Percentiles rank a stretch among this genome's conserved stretches.
Conservation (phyloP, 169 alveolate species). For the Plasmodium relictum region DNA sequence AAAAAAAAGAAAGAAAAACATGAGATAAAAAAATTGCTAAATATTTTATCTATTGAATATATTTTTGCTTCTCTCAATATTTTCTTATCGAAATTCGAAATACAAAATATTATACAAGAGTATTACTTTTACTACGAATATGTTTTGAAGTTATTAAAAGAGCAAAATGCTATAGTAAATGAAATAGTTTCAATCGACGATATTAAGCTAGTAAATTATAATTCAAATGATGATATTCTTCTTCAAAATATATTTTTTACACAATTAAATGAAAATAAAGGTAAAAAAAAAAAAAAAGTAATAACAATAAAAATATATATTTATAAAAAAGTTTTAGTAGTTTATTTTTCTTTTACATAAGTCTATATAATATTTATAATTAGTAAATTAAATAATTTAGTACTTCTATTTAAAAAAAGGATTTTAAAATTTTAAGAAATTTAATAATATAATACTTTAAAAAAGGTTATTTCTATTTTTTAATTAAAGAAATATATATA, state of each 20-base stretch:
- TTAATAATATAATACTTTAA: too few relatives aligned
- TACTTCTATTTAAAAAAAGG: too few relatives aligned
- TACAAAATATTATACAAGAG: conserved; percentile 76
- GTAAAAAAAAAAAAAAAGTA: neutral
- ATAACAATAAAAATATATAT: too few relatives aligned
- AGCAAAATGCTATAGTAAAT: neutral
- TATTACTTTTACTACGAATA: conserved; percentile 74
- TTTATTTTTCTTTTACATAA: too few relatives aligned
- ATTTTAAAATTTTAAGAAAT: too few relatives aligned
- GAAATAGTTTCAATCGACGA: conserved; percentile 22
- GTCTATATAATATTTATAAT: too few relatives aligned
- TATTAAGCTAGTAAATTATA: conserved; percentile 33
- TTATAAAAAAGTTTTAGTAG: too few relatives aligned
- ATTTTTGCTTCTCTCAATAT: conserved; percentile 70
- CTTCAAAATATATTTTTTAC: conserved; percentile 53
- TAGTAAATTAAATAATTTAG: too few relatives aligned
- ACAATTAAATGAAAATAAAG: neutral
- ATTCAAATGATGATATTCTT: conserved; percentile 44
- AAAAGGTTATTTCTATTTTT: too few relatives aligned
- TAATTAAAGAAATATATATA: too few relatives aligned
- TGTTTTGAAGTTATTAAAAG: conserved; percentile 17
- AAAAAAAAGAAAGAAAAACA: conserved; percentile 61
- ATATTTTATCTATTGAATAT: conserved; percentile 68
- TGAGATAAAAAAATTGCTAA: conserved; percentile 57
- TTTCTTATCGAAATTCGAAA: conserved; percentile 75